phyloP scores from a whole-genome alignment of 1,284 basidiomycete species.

The Ustilago vetiveriae region DNA sequence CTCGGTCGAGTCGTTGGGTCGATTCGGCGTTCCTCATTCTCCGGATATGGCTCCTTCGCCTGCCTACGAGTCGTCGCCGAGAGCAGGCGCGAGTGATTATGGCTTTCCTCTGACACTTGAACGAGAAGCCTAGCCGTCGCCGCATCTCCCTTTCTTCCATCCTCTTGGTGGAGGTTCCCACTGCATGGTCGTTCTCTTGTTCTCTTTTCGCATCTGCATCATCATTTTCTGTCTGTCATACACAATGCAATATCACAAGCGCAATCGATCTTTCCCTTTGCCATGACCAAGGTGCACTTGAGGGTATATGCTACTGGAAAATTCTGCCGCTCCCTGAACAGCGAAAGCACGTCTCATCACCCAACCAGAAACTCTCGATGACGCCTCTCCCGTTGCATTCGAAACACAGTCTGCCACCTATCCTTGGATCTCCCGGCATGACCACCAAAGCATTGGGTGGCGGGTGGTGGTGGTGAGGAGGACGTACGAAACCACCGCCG shows the following conservation, averaged over 20 bases:
- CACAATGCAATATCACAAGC: too few relatives aligned
- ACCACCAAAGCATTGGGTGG: constrained; percentile 43
- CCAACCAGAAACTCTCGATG: constrained; percentile 49
- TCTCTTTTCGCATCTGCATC: background rate
- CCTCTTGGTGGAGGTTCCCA: too few relatives aligned
- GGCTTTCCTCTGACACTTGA: constrained; percentile 17
- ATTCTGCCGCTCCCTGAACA: constrained; percentile 33
- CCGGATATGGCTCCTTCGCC: constrained; percentile 9
- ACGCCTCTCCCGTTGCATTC: constrained; percentile 40
- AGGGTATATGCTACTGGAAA: too few relatives aligned
- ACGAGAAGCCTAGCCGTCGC: too few relatives aligned
- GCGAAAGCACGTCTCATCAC: constrained; percentile 43
- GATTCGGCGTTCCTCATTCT: constrained; percentile 30
- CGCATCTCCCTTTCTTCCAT: background rate
- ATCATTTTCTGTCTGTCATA: background rate
- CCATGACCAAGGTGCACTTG: too few relatives aligned
- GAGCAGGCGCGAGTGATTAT: constrained; percentile 12
- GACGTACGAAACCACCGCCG: background rate
- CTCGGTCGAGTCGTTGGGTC: constrained; percentile 43
- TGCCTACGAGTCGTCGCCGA: constrained; percentile 14
- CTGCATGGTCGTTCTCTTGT: too few relatives aligned
- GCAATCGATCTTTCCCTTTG: too few relatives aligned
- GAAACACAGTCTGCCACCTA: constrained; percentile 42
- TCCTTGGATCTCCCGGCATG: constrained; percentile 44
- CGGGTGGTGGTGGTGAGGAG: too few relatives aligned